Conservation (phyloP, 176 grass and related monocot species). For the Eleusine coracana region DNA sequence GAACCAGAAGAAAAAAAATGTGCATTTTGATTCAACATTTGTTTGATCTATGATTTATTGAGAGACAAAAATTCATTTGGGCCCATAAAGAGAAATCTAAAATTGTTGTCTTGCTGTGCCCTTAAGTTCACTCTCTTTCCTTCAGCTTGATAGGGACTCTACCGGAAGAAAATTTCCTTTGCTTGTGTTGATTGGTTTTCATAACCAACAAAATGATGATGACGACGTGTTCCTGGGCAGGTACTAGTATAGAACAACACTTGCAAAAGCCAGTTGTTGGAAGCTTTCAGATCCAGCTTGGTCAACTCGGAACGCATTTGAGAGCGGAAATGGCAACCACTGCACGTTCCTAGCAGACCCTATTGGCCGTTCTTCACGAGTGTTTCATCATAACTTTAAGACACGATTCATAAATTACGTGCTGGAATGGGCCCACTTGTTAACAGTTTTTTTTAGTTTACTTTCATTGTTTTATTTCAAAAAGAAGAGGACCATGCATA, state of each 20-base stretch:
- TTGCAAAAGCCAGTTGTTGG: constrained; percentile 4
- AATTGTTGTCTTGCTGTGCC: neutral
- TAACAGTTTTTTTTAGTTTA: neutral
- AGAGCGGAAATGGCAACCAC: neutral
- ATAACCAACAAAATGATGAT: neutral
- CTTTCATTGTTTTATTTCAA: neutral
- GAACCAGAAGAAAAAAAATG: neutral
- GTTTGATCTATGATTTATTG: neutral
- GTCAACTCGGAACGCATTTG: neutral
- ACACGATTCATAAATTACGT: neutral
- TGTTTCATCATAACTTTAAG: neutral
- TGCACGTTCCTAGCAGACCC: neutral
- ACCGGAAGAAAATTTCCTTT: neutral
- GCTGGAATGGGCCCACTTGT: neutral
- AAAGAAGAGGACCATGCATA: too few species aligned
- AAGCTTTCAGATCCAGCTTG: constrained; percentile 9
- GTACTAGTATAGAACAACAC: neutral
- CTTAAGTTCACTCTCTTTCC: neutral
- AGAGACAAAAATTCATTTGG: neutral
- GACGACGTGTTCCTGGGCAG: neutral
- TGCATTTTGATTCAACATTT: neutral
- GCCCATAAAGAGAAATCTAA: neutral
- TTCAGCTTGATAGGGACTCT: neutral
- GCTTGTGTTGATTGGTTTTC: neutral
- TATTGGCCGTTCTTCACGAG: neutral